Conservation (phyloP, 2,329 filamentous ascomycete genomes). For the Penicillium hesseltinei region DNA sequence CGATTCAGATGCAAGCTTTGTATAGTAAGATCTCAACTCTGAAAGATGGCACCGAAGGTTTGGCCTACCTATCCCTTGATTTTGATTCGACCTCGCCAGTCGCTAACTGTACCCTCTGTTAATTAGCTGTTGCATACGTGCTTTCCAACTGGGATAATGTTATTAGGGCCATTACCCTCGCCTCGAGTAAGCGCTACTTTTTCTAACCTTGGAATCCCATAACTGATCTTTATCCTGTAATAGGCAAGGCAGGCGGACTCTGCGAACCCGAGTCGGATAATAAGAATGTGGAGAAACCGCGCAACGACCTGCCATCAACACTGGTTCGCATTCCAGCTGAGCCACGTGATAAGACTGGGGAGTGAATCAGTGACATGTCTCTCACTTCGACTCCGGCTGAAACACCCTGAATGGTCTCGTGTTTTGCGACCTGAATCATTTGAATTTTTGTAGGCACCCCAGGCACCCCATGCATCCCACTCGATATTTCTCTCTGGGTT, state of each 20-base stretch:
- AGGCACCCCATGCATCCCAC: background rate
- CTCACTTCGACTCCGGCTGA: background rate
- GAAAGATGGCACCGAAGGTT: conserved; percentile 62
- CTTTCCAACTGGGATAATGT: conserved; percentile 67
- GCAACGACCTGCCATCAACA: conserved; percentile 61
- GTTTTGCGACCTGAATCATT: background rate
- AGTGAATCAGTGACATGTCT: conserved; percentile 14
- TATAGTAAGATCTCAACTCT: conserved; percentile 61
- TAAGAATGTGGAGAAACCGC: conserved; percentile 57
- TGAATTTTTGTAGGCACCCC: background rate
- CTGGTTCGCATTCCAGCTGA: conserved; percentile 45
- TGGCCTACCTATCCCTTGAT: conserved; percentile 1
- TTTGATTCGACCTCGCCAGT: background rate
- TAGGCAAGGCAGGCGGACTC: conserved; percentile 30
- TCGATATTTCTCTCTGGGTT: background rate
- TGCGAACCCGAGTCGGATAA: conserved; percentile 12
- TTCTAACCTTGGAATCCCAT: conserved; percentile 7
- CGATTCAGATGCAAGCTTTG: conserved; percentile 61
- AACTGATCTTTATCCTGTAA: background rate
- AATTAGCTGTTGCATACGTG: conserved; percentile 61
- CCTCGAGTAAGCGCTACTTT: conserved; percentile 52
- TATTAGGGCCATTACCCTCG: conserved; percentile 62
- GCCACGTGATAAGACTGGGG: conserved; percentile 22
- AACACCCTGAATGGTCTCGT: background rate
- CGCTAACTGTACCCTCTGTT: conserved; percentile 6